Evolutionary conservation across 768 basidiomycete genomes (phyloP).

Genomic region (Rhodotorula taiwanensis): DNA sequence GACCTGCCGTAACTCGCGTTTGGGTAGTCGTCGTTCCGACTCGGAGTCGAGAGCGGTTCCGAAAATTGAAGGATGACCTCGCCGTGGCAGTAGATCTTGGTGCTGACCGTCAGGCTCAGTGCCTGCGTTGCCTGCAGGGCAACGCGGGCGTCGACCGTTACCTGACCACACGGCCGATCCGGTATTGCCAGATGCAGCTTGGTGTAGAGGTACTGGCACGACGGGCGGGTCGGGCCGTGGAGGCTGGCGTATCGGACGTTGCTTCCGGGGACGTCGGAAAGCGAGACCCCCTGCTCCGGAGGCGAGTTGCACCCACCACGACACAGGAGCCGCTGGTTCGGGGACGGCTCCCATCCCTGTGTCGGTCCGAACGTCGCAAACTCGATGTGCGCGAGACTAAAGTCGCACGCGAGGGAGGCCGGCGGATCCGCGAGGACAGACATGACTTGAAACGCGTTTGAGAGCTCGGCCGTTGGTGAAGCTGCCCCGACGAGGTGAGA

Average conservation of each 20-base stretch:
- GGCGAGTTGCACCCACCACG: too few species aligned
- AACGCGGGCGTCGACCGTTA: conserved; percentile 15
- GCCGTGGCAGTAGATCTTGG: conserved; percentile 36
- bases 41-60: conserved; percentile 9
- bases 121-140: conserved; percentile 27
- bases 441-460: conserved; percentile 28
- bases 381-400: too few species aligned
- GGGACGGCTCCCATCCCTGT: too few species aligned
- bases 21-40: background rate
- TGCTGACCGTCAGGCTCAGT: conserved; percentile 28
- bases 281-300: too few species aligned
- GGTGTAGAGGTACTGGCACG: conserved; percentile 40
- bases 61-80: conserved; percentile 20
- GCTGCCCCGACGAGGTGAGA: background rate
- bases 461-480: conserved; percentile 25
- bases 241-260: background rate
- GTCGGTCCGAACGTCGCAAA: too few species aligned
- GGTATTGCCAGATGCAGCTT: conserved; percentile 32
- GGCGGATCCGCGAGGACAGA: too few species aligned
- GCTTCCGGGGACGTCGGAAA: too few species aligned
- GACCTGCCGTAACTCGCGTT: background rate
- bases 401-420: too few species aligned
- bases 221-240: conserved; percentile 11
- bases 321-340: too few species aligned
- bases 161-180: background rate